Percentiles rank a stretch among this genome's conserved stretches.
phyloP scores from a whole-genome alignment of 345 rosid genomes.

The Trapa incisa region DNA sequence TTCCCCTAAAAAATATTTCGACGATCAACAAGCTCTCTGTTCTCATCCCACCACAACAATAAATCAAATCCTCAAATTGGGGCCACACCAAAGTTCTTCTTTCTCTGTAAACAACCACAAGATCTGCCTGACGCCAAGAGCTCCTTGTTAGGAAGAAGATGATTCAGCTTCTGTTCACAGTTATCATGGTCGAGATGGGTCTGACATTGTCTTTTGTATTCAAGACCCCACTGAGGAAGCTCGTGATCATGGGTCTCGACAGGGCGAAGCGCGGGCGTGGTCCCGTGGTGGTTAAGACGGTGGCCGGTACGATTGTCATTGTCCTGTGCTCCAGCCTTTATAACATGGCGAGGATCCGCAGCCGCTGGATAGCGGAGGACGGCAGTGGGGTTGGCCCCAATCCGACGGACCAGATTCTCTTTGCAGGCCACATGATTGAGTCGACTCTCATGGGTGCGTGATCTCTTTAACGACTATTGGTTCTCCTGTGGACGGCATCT shows the following conservation, averaged over 20 bases:
- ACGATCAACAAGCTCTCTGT: no score
- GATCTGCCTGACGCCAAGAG: not conserved
- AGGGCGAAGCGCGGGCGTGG: slow-evolving; percentile 83
- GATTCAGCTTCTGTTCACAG: slow-evolving; percentile 59
- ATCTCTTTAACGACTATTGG: not conserved
- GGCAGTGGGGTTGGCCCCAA: slow-evolving; percentile 27
- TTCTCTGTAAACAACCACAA: not conserved
- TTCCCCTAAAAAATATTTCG: no score
- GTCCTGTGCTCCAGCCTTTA: slow-evolving; percentile 48
- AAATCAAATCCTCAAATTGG: not conserved
- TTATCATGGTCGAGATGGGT: slow-evolving; percentile 43
- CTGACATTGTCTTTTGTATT: slow-evolving; percentile 52
- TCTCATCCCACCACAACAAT: not conserved
- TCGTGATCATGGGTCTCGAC: slow-evolving; percentile 54
- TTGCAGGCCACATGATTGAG: slow-evolving; percentile 67
- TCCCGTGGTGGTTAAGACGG: slow-evolving; percentile 72
- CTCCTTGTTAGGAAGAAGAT: slow-evolving; percentile 13
- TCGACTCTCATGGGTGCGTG: slow-evolving; percentile 79
- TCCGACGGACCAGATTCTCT: slow-evolving; percentile 83
- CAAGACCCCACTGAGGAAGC: slow-evolving; percentile 75
- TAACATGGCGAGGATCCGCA: slow-evolving; percentile 54
- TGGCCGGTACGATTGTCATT: slow-evolving; percentile 44
- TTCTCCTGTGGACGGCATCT: not conserved
- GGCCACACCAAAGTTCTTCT: no score
- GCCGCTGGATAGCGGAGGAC: slow-evolving; percentile 56